Base-by-base conservation (phyloP, 2,329 filamentous ascomycete species). In the Tolypocladium endophyticum region DNA sequence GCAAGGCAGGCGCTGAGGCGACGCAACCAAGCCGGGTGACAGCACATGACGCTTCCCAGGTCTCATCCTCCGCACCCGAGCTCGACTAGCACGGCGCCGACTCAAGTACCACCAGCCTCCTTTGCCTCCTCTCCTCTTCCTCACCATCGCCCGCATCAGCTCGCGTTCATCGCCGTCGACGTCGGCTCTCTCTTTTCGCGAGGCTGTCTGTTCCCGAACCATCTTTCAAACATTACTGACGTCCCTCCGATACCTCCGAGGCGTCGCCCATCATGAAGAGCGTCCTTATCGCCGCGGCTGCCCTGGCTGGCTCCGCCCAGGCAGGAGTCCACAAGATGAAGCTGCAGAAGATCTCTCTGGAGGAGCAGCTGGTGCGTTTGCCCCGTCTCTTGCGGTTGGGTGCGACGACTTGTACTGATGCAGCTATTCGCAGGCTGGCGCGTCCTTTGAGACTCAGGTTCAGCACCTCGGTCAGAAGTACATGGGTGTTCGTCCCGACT, bases 241-340 rank as follows among this genome's bases (percentile, higher is more conserved):
- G 14, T 30, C 57, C 52, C 11, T 58, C 35, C 43, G 41, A 52
- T 62, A 59, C 47, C 52, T 61, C 57, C 47, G 59, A 66, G 55
- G 45, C 60, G 61, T 66, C 64, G 74, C 74, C 75, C 77, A 81
- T 67, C 76, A 97, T 97, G 93, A 97, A 95, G 87, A 86, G 86
- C 76, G 81, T 87, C 77, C 80, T 92, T 71, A 76, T 96, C 72
- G 81, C 91, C 74, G 87, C 90, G 78, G 86, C 87, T 71, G 82
- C 87, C 80, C 85, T 95, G 81, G 82, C 92, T 71, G 89, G 89
- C 80, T 86, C 88, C 73, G 89, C 89, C 73, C 84, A 89, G 73
- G 93, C 91, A 68, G 91, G 87, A 70, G 82, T 96, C 66, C 91
- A 97, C 86, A 95, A 91, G 83, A 88, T 97, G 84, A 94, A 95